Conservation (phyloP, 495 filamentous ascomycete genomes). For the Baudoinia panamericana region DNA sequence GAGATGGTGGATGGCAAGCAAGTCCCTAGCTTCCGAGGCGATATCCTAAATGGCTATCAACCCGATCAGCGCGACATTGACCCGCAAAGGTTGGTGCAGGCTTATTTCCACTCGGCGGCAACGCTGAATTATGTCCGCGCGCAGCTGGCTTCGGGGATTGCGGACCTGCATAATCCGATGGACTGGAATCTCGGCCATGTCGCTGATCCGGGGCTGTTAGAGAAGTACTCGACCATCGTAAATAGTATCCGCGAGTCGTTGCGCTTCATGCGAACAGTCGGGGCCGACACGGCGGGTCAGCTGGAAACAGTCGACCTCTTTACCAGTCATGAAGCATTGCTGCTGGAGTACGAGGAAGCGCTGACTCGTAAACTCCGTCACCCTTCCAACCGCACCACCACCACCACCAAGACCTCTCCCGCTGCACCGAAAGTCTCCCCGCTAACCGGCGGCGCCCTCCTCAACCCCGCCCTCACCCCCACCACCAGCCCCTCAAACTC, state of each 20-base stretch:
- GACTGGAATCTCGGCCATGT: slow-evolving; percentile 97
- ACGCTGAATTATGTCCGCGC: slow-evolving; percentile 87
- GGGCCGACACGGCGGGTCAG: slow-evolving; percentile 70
- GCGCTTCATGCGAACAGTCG: slow-evolving; percentile 89
- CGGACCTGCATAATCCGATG: slow-evolving; percentile 82
- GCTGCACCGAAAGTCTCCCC: slow-evolving; percentile 9
- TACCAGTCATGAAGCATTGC: slow-evolving; percentile 88
- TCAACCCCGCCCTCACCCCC: slow-evolving; percentile 1
- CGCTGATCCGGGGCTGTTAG: slow-evolving; percentile 63
- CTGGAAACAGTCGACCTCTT: slow-evolving; percentile 90
- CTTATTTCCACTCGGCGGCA: slow-evolving; percentile 88
- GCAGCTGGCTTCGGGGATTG: slow-evolving; percentile 73
- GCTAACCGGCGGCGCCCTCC: slow-evolving; percentile 11
- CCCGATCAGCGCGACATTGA: slow-evolving; percentile 60
- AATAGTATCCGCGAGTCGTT: slow-evolving; percentile 77
- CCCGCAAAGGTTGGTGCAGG: slow-evolving; percentile 69
- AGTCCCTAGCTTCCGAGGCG: slow-evolving; percentile 82
- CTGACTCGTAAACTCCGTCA: slow-evolving; percentile 64
- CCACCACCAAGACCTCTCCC: background rate
- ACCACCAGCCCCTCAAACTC: slow-evolving; percentile 40
- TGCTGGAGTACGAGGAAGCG: slow-evolving; percentile 86
- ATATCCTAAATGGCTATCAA: slow-evolving; percentile 86
- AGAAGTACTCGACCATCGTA: slow-evolving; percentile 73
- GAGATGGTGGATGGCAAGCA: slow-evolving; percentile 68
- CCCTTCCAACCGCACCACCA: slow-evolving; percentile 32